Evolutionary conservation across 345 rosid species (phyloP), one percentile per base, ranked within the genome.

Genomic region (Eucalyptus pauciflora): DNA sequence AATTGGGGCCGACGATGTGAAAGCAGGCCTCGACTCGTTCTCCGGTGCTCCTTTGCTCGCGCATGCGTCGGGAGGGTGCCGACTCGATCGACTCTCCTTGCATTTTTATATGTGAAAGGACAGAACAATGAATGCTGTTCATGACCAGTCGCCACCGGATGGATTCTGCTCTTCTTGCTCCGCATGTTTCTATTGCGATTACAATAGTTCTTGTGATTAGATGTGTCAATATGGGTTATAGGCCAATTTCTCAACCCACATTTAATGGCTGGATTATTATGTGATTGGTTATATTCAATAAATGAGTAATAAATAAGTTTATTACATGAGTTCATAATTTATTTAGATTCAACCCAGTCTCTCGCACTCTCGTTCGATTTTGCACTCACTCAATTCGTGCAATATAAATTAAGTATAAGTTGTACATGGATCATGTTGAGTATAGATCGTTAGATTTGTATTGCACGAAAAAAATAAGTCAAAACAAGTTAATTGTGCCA

Each of bases 401-500:
- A 52, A 54, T 54, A 54, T 54, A 24, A 20, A 54, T 54, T 54
- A 20, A 7, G 2, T 54, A 54, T 54, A 54, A 54, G 10, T 54
- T 54, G 25, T 18, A 20, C 24, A 52, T 52, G 24, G 10, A 52
- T 52, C 4, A 2, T 1, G 2, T 18, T 52, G 24, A 3, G 10
- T 18, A 54, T 54, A 8, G 11, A 22, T 54, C 0, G 0, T 9
- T 22, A 8, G 27, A 54, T 54, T 54, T 56, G 62, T 9, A 56
- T 56, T 56, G 0, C 12, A 56, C 1, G 0, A 56, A 56, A 50
- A 51, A 8, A 20, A 8, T 0, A 0, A 56, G 27, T 56, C 13
- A 22, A 56, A 20, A 56, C 6, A 24, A 22, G 25, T 9, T 20
- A 56, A 22, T 22, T 9, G 0, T 2, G 0, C 2, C 3, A 54